A percentile compares a stretch with the other conserved stretches of the same genome.
Evolutionary conservation across 169 alveolate genomes (phyloP).

Genomic region (Cryptosporidium canis): DNA sequence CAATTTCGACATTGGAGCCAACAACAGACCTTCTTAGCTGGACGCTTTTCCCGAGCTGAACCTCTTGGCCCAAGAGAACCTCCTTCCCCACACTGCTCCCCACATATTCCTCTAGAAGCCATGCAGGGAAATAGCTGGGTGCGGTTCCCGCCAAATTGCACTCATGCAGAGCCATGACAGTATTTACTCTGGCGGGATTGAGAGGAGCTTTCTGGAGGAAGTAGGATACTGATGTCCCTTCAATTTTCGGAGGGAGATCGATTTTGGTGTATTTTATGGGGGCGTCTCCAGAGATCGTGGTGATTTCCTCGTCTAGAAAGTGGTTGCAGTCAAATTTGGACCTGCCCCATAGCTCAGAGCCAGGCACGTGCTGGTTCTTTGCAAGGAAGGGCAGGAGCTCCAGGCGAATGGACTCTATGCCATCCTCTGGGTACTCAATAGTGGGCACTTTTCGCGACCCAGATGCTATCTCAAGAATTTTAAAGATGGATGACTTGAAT

Average conservation of each 20-base stretch:
- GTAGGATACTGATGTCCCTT: conserved; percentile 48
- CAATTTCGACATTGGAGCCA: conserved; percentile 30
- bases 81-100: conserved; percentile 33
- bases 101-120: not conserved
- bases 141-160: conserved; percentile 57
- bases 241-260: conserved; percentile 36
- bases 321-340: conserved; percentile 56
- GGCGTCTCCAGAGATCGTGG: not conserved
- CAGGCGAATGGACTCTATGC: conserved; percentile 56
- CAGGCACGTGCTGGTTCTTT: conserved; percentile 60
- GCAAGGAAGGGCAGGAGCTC: conserved; percentile 54
- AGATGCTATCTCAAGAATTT: not conserved
- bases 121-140: not conserved
- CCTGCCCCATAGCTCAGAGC: conserved; percentile 68
- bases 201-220: not conserved
- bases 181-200: conserved; percentile 15
- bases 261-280: conserved; percentile 20
- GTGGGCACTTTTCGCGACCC: not conserved
- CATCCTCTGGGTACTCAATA: conserved; percentile 54
- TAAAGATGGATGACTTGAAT: conserved; percentile 57
- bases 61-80: conserved; percentile 9
- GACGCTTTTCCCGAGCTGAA: conserved; percentile 23
- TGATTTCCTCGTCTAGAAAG: conserved; percentile 26
- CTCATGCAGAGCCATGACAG: conserved; percentile 20
- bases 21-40: conserved; percentile 48